Base-by-base conservation (phyloP, 371 early-diverging fungal species). In the Haplosporangium sp. region DNA sequence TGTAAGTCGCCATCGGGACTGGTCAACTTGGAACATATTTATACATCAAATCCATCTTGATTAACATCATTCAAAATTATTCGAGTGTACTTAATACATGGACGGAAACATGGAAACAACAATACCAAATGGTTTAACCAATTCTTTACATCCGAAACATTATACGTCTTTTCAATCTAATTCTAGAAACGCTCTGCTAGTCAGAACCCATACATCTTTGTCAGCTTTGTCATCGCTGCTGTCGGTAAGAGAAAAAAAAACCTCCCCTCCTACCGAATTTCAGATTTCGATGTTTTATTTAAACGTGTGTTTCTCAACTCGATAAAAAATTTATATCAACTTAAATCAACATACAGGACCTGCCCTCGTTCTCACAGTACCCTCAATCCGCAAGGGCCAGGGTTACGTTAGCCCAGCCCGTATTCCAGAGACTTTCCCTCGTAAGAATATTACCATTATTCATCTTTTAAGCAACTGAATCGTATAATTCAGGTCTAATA, bases 221-320 rank as follows among this genome's bases (percentile, higher is more conserved):
- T 71, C 74, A 79, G 81, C 52, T 79, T 79, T 38, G 81, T 79
- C 44, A 56, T 79, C n/a, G 81, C 81, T 56, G 81, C 81, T 50
- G 73, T 79, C 35, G 81, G 81, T 79, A 79, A 65, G 68, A 10
- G 27, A 27, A 42, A 61, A 37, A 40, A 27, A 27, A 27, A 27
- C 8, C 15, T 17, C 61, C 17, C 3, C 1, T 8, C 27, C 7
- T 19, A 27, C 17, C 40, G 11, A 39, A n/a, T 47, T 27, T 38
- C 35, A 38, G 15, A 10, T 45, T 10, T 56, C 11, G 40, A 39
- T 17, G 2, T 47, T 58, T 38, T 13, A 57, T 62, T 35, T 44
- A 9, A 19, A 44, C 44, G 8, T 44, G 44, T 44, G 44, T 13
- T 44, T 44, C 13, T 27, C 27, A 27, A 27, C 27, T 27, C 27